Evolutionary conservation across 441 rosid species (phyloP), one percentile per base, ranked within the genome.

Genomic region (Populus trichocarpa): DNA sequence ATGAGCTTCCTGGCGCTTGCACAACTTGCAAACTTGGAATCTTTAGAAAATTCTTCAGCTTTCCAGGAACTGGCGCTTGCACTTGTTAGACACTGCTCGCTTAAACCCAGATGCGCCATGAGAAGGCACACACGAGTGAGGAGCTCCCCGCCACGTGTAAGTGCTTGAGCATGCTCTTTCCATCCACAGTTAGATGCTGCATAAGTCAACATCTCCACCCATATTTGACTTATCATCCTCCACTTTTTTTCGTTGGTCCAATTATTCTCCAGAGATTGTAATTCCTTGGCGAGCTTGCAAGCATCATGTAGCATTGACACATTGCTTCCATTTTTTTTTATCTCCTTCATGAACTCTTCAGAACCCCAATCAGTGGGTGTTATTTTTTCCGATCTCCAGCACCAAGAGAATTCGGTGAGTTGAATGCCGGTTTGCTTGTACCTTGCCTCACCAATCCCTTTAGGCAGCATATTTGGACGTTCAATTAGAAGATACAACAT

Each of bases 311-410:
- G 20, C 57, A 14, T 5, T 14, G 57, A 50, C 57, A 50, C 7
- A 0, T 50, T 0, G 20, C 0, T 5, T 46, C 1, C 2, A 1
- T 13, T 1, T 14, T 14, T 14, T 46, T 4, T 0, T 0, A 50
- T 50, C 14, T 4, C 57, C 0, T 46, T 46, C 20, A 14, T 13
- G 14, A 46, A 14, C 57, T 4, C 57, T 14, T 46, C 57, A 46
- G 57, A 46, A 46, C 2, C 0, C 57, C 57, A 46, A 46, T 46
- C 0, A 46, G 20, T 4, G 0, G 1, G 18, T 12, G 5, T 13
- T 0, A 0, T 16, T 14, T 0, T 0, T 13, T 0, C 0, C 16
- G 0, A 50, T 50, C 57, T 50, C 57, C 57, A 50, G 0, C 57
- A 5, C 57, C 8, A 5, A 6, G 57, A 50, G 57, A 0, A 0